Evolutionary conservation across 2,329 filamentous ascomycete species (phyloP).

Genomic region (Phyllosticta ampelicida): DNA sequence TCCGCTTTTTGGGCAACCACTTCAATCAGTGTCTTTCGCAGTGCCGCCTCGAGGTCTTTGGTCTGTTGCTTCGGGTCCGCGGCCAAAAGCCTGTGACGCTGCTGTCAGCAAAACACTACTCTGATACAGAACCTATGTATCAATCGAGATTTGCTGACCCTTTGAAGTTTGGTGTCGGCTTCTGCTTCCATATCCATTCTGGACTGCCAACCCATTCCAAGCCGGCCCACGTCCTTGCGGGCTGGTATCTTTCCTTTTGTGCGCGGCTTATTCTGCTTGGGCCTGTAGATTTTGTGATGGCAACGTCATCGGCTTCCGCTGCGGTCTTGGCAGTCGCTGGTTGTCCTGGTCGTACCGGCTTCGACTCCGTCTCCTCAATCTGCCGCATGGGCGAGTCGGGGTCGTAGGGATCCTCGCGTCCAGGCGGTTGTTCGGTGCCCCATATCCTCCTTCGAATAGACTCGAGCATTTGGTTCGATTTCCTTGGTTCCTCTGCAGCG

Average conservation of each 20-base stretch:
- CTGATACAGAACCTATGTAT: too few species aligned
- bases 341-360: background rate
- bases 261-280: background rate
- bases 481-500: background rate
- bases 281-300: background rate
- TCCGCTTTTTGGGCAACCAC: background rate
- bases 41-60: background rate
- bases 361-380: background rate
- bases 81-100: background rate
- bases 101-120: background rate
- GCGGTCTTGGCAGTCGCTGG: conserved; percentile 1
- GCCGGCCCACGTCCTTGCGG: conserved; percentile 42
- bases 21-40: conserved; percentile 2
- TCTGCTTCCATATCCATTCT: conserved; percentile 23
- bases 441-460: conserved; percentile 5
- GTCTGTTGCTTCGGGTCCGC: background rate
- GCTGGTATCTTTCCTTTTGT: conserved; percentile 26
- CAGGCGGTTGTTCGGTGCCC: conserved; percentile 9
- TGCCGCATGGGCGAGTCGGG: conserved; percentile 3
- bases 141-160: background rate
- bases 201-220: conserved; percentile 41
- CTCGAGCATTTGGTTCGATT: background rate
- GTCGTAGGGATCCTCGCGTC: conserved; percentile 9
- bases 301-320: background rate
- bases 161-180: conserved; percentile 4